Base-by-base conservation (phyloP, 441 rosid genomes). In the Pelargonium fulgidum region DNA sequence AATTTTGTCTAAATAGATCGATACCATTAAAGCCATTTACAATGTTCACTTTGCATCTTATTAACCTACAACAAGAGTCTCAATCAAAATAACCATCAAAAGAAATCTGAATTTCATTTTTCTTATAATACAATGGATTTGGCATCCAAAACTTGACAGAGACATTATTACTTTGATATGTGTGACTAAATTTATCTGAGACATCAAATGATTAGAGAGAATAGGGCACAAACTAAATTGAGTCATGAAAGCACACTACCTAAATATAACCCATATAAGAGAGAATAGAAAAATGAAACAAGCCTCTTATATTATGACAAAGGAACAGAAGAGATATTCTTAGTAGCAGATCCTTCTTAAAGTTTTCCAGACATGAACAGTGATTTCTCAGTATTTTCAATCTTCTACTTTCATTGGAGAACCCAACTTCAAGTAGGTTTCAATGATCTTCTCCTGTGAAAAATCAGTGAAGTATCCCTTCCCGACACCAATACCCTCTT, bases 401-500 rank as follows among this genome's bases (percentile, higher is more conserved):
- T 36, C 54, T 68, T 65, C 54, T 63, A 47, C 65, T 54, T 71
- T 62, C 14, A 45, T 20, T 8, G 11, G 33, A 36, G 75, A 72
- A 69, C 59, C 65, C 68, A 78, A 62, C 62, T 81, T 79, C 74
- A 73, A 72, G 70, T 85, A 89, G 3, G 67, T 75, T 73, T 86
- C 84, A 64, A 81, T 69, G 50, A 90, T 81, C 75, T 81, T 75
- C 36, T 86, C 90, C 47, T 76, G 86, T 14, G 92, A 81, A 64
- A 85, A 80, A 72, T 92, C 93, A 0, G 93, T 90, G 65, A 83
- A 90, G 80, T 90, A 92, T 4, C 98, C 97, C 73, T 81, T 80
- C 24, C 97, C 92, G 7, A 78, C 94, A 56, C 70, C 61, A 66
- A 87, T 24, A 39, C 90, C 90, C 72, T 85, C 86, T 39, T 79